Evolutionary conservation across 139 green algal species (phyloP), one percentile per base, ranked within the genome.

Genomic region (Mychonastes homosphaera): DNA sequence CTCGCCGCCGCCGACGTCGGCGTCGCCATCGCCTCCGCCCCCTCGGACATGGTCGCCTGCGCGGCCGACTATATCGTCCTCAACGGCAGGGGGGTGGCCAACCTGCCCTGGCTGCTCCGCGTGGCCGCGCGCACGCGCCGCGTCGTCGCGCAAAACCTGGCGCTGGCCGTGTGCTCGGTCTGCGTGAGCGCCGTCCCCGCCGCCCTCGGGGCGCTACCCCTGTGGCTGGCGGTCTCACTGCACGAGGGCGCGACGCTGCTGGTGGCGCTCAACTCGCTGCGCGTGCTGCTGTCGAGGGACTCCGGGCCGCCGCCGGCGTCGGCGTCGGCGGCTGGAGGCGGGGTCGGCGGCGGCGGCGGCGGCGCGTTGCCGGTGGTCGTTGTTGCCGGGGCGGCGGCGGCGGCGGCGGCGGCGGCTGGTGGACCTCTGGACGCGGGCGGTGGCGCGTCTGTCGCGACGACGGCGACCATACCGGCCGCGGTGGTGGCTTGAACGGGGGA

Each of bases 191-290:
- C 81, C 7, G 40, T 88, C 33, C 85, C 87, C 3, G 84, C 81
- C 6, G 44, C 94, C 30, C 57, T 80, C 12, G 89, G 89, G 26
- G 54, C 78, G n/a, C 71, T 97, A 44, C 89, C 89, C 0, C 71
- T 97, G 41, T 94, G 86, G 84, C 46, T 87, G 44, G 86, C 87
- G 16, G 88, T 97, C 19, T 62, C 83, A 19, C 55, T 95, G 45
- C 90, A 97, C 67, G 90, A 97, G 70, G 90, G 88, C 21, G 79
- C 71, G 48, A 95, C 90, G 0, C 47, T 97, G 59, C 58, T 91
- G 16, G 88, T 95, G 16, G 87, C 84, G 2, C 63, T 93, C 55
- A 96, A 94, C 75, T 87, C 74, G 16, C 65, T 93, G 54, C 65
- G 83, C 6, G 72, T 90, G 60, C 76, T 95, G 56, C 62, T 78